Conservation (phyloP, 805 yeast species). For the Lachancea meyersii region DNA sequence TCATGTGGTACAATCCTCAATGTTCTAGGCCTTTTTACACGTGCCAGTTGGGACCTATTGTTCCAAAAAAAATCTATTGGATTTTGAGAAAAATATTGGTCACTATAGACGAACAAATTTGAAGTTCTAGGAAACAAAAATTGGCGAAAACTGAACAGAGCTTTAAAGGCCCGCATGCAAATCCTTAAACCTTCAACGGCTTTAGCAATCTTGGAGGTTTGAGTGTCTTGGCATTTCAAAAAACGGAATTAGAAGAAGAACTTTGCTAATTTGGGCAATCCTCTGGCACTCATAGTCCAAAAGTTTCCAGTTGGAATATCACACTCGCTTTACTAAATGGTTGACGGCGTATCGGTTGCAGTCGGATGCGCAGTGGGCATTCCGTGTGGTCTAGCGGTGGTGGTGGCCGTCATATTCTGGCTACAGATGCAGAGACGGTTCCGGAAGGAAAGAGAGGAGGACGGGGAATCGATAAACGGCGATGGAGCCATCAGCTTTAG, state of each 20-base stretch:
- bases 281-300: too few species aligned
- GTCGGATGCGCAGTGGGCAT: slow-evolving; percentile 52
- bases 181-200: neutral
- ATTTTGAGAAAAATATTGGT: neutral
- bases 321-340: slow-evolving; percentile 6
- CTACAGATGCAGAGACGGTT: slow-evolving; percentile 35
- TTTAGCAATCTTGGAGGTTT: neutral
- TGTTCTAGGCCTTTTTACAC: neutral
- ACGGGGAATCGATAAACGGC: slow-evolving; percentile 33
- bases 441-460: slow-evolving; percentile 35
- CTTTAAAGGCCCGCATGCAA: neutral
- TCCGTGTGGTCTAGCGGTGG: slow-evolving; percentile 38
- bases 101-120: neutral
- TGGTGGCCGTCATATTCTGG: slow-evolving; percentile 35
- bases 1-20: too few species aligned
- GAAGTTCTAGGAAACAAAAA: slow-evolving; percentile 2
- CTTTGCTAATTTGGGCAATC: too few species aligned
- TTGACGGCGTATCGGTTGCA: slow-evolving; percentile 31
- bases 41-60: neutral
- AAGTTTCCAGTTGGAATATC: too few species aligned
- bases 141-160: neutral
- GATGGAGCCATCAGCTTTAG: slow-evolving; percentile 34
- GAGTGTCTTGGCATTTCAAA: too few species aligned
- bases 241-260: too few species aligned
- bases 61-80: too few species aligned